Evolutionary conservation across 164 flowering plant genomes (phyloP).

Genomic region (Pachysandra terminalis): DNA sequence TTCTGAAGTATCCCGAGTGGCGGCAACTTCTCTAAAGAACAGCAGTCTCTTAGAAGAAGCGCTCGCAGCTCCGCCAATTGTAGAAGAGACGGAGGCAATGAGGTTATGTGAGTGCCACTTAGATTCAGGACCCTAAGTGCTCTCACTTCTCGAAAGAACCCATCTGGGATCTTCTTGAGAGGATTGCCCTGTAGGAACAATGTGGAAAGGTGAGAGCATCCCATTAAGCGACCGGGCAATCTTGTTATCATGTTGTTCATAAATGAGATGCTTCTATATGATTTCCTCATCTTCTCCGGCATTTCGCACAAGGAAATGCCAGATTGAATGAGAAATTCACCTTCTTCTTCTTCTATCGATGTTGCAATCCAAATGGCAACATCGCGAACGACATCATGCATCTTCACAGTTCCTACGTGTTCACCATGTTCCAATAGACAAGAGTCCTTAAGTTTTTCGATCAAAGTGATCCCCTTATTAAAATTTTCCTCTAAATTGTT

Average conservation of each 20-base stretch:
- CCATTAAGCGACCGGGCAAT: slow-evolving; percentile 5
- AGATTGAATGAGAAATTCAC: slow-evolving; percentile 9
- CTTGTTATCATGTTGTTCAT: slow-evolving; percentile 12
- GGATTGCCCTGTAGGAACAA: slow-evolving; percentile 26
- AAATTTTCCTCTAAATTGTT: not conserved
- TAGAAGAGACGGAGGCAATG: slow-evolving; percentile 21
- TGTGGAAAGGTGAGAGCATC: slow-evolving; percentile 8
- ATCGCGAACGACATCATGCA: slow-evolving; percentile 16
- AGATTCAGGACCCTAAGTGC: slow-evolving; percentile 19
- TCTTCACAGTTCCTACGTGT: not conserved
- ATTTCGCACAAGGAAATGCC: slow-evolving; percentile 7
- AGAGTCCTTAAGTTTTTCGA: not conserved
- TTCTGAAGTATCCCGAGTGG: slow-evolving; percentile 11
- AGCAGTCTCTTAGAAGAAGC: slow-evolving; percentile 19
- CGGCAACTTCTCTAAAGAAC: slow-evolving; percentile 13
- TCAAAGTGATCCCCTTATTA: not conserved
- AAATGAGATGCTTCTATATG: slow-evolving; percentile 12
- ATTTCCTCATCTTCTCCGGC: not conserved
- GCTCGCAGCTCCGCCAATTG: slow-evolving; percentile 18
- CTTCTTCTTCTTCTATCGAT: slow-evolving; percentile 2
- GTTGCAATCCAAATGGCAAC: slow-evolving; percentile 10
- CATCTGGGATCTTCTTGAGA: slow-evolving; percentile 10
- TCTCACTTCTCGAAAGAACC: slow-evolving; percentile 9
- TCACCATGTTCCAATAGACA: slow-evolving; percentile 8
- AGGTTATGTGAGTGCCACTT: slow-evolving; percentile 13